Conservation (phyloP, 345 rosid genomes). For the Mercurialis annua region DNA sequence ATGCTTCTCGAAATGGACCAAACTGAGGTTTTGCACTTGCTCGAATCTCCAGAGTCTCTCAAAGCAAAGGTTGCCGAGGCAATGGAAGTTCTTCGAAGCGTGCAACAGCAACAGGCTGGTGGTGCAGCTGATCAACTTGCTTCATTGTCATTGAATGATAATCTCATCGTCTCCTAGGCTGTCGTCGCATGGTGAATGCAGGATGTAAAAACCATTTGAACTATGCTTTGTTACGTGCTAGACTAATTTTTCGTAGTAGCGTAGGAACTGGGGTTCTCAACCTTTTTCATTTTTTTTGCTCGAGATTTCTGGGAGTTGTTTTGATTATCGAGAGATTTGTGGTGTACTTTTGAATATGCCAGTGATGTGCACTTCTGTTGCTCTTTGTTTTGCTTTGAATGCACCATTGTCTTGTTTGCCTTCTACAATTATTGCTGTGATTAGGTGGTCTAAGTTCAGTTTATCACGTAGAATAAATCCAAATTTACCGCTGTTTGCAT, state of each 20-base stretch:
- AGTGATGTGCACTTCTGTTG: neutral
- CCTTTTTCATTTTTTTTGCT: slow-evolving; percentile 1
- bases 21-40: slow-evolving; percentile 87
- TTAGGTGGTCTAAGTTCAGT: no score
- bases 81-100: slow-evolving; percentile 89
- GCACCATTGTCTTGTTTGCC: neutral
- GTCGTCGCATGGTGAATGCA: neutral
- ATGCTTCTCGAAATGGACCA: slow-evolving; percentile 99
- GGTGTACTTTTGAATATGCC: slow-evolving; percentile 3
- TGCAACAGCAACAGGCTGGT: slow-evolving; percentile 61
- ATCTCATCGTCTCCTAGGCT: slow-evolving; percentile 54
- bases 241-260: slow-evolving; percentile 10
- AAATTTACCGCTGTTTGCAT: no score
- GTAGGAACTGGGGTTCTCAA: neutral
- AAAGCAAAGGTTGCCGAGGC: slow-evolving; percentile 90
- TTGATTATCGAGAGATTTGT: neutral
- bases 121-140: slow-evolving; percentile 67
- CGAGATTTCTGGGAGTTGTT: neutral
- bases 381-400: slow-evolving; percentile 4
- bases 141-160: slow-evolving; percentile 63
- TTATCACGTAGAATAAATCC: no score
- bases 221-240: slow-evolving; percentile 15
- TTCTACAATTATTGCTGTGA: no score
- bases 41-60: slow-evolving; percentile 91
- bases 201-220: slow-evolving; percentile 5